Percentiles rank a stretch among this genome's conserved stretches.
Conservation (phyloP, 106 monocot genomes). For the Hemerocallis citrina region DNA sequence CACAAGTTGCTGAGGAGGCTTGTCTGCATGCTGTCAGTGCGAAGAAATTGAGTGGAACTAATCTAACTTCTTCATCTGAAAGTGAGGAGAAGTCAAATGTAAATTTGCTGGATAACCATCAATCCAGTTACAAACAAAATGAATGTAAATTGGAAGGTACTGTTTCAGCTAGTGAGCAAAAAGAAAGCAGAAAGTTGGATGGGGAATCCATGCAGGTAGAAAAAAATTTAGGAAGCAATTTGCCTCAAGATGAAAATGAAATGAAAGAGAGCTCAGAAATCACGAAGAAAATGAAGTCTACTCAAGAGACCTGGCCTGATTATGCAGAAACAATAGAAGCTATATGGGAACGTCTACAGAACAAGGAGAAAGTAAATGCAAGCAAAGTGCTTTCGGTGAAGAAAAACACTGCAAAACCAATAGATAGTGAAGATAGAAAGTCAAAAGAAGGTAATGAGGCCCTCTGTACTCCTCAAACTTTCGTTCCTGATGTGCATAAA, state of each 20-base stretch:
- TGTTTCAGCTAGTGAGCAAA: constrained; percentile 5
- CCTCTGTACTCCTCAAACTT: constrained; percentile 14
- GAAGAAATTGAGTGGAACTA: constrained; percentile 7
- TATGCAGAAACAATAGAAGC: constrained; percentile 11
- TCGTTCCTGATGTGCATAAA: constrained; percentile 4
- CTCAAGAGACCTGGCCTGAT: background rate
- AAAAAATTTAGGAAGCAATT: constrained; percentile 6
- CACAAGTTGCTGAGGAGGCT: constrained; percentile 19
- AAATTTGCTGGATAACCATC: constrained; percentile 8
- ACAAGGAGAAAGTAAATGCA: constrained; percentile 11
- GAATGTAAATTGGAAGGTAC: constrained; percentile 1
- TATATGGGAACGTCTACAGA: constrained; percentile 5
- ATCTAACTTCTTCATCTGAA: constrained; percentile 2
- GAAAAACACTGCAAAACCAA: constrained; percentile 1
- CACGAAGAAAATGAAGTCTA: constrained; percentile 16
- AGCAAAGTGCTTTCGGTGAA: background rate
- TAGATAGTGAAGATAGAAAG: constrained; percentile 3
- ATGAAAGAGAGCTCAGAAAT: constrained; percentile 9
- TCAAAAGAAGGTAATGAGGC: background rate
- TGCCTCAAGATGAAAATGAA: constrained; percentile 3
- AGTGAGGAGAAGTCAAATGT: constrained; percentile 4
- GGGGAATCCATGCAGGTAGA: background rate
- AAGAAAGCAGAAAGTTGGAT: background rate
- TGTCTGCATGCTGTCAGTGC: constrained; percentile 7
- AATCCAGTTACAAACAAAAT: constrained; percentile 10